Evolutionary conservation across 2,329 filamentous ascomycete genomes (phyloP), one percentile per base, ranked within the genome.

Genomic region (Cryphonectria radicalis): DNA sequence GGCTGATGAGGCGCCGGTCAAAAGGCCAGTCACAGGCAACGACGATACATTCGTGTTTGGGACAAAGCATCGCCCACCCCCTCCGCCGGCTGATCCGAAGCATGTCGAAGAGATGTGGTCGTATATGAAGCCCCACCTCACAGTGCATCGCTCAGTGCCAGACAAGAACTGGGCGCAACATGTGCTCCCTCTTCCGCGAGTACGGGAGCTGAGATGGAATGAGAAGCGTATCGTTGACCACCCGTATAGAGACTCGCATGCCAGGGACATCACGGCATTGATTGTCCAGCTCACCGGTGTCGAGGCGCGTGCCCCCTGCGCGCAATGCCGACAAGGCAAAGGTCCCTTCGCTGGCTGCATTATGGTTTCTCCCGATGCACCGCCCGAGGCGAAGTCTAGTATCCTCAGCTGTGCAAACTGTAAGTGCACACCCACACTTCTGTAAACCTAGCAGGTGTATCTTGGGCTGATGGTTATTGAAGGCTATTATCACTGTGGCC

Each of bases 281-380:
- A 70, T 80, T 8, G 71, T 81, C 10, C 78, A 80, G 42, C n/a
- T 78, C 2, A 81, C 77, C 1, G 80, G 79, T 19, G 76, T 80
- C 2, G 69, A 69, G 22, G 76, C 76, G 2, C 66, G 72, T 0
- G 55, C 40, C 5, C 76, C 79, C 2, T 81, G 80, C 70, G 28
- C 40, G 0, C 67, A 64, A 35, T 81, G 80, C 67, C 10, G 14
- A 3, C 55, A 69, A 0, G 76, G 76, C 1, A 71, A 67, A n/a
- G 79, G 80, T 0, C 79, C 77, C 0, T 81, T 77, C 63, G 67
- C 63, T 0, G 78, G 78, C 13, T 81, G 80, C 66, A 69, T 81
- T 4, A 42, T 76, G 25, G 55, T 55, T 1, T n/a, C 62, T 32
- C 13, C 55, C 17, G 17, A 73, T 10, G 70, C 70, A 43, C 46